Base-by-base conservation (phyloP, 108 stramenopile genomes). In the Craspedostauros australis region DNA sequence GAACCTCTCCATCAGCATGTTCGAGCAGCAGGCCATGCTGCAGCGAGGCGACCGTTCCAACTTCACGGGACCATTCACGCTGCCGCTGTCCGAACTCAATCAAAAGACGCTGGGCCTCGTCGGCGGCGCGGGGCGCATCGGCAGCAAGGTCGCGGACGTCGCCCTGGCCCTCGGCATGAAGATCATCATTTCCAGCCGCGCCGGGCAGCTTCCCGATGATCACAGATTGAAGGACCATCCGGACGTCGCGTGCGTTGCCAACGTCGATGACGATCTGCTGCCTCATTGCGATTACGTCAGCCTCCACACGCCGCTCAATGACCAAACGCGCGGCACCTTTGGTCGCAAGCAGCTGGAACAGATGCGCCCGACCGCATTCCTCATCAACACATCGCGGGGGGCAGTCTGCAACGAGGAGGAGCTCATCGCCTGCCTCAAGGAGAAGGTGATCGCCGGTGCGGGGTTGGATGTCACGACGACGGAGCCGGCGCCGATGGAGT, bases 331-430 rank as follows among this genome's bases (percentile, higher is more conserved):
- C 1, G 80, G 87, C 26, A 64, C 82, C 40, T 80, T 96, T 57
- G 93, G 89, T 2, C 58, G 23, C 0, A 19, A 48, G 12, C 77
- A 93, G 64, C 66, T 96, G 5, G 66, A 78, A 5, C 52, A 66
- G 9, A 93, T 95, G 90, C 92, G 88, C 63, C 76, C 83, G 0
- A 73, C 88, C 0, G 90, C 92, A 23, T 93, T 82, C 49, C 47
- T 96, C 12, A 86, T 94, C 68, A 96, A 96, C 60, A 88, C 92
- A 9, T 80, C 84, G 0, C 73, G 95, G 15, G 95, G 95, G 5
- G 84, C 85, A 15, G 73, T 96, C 19, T 81, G 93, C 11, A 80
- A 91, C 55, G 91, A 94, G 55, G 51, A 42, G 5, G 92, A 86
- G 54, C 53, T 93, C 33, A 83, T 89, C 46, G 48, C 68, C 20